Evolutionary conservation across 768 basidiomycete genomes (phyloP), one percentile per base, ranked within the genome.

Genomic region (Baorangia bicolor): DNA sequence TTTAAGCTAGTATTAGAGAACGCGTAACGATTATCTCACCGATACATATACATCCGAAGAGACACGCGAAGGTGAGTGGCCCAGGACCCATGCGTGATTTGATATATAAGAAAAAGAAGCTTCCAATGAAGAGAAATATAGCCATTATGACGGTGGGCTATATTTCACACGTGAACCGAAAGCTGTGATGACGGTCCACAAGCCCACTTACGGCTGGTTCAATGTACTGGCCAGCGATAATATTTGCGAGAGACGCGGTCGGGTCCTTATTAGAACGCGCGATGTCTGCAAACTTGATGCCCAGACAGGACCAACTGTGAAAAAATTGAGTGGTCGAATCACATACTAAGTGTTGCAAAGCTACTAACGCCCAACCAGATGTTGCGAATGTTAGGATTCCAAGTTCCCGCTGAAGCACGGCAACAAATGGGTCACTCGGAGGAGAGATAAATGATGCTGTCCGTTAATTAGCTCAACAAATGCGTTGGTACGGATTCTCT

Each of bases 381-480:
- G 73, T 59, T 0, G 78, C 78, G 43, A 84, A 82, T 1, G 75
- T 20, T 6, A 88, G 55, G 34, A 85, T 80, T 7, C 81, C 73
- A 10, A 81, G 41, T 63, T 90, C 87, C 2, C 86, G 82, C 63
- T 90, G 88, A 14, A 88, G 64, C 4, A 86, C 85, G 5, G 78
- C 74, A n/a, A 87, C 72, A 62, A 90, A 88, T 1, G 87, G 85
- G 51, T 87, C 87, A 21, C 64, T 73, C 1, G 89, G 87, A 1
- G 89, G 85, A 4, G 85, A 86, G 4, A 91, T 60, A 58, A 90
- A 81, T 0, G 83, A 73, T 4, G 81, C 88, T 88, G 50, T 14
- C 51, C 2, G 18, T 47, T 2, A 20, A 49, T 45, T 11, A 42
- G 61, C 43, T 57, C 51, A 38, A 33, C 23, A 28, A 18, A 49